phyloP scores from a whole-genome alignment of 345 rosid genomes.

The Bruguiera sexangula region DNA sequence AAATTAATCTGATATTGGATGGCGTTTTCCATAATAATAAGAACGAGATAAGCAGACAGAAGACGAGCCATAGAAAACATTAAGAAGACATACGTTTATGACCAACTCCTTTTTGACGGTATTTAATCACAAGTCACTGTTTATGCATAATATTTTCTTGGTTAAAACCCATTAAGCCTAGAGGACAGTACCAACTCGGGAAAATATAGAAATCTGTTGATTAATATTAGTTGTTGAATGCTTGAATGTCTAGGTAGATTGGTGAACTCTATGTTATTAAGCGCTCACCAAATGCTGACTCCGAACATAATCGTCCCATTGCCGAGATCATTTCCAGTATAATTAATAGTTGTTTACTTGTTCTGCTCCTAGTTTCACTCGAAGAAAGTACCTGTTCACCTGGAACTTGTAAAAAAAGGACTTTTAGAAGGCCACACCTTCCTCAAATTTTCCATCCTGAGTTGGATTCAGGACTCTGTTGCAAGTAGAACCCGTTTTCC shows the following conservation, averaged over 20 bases:
- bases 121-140: too few relatives aligned
- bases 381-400: background rate
- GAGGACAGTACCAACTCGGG: too few relatives aligned
- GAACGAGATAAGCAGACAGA: background rate
- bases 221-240: too few relatives aligned
- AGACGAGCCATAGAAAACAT: background rate
- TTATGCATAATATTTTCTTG: too few relatives aligned
- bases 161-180: too few relatives aligned
- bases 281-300: too few relatives aligned
- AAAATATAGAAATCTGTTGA: too few relatives aligned
- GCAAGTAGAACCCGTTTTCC: background rate
- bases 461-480: background rate
- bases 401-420: background rate
- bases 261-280: too few relatives aligned
- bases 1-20: background rate
- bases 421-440: constrained; percentile 7
- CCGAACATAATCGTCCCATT: too few relatives aligned
- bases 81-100: too few relatives aligned
- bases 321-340: background rate
- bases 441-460: background rate
- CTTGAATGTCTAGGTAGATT: too few relatives aligned
- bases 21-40: background rate
- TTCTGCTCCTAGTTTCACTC: background rate
- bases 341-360: background rate
- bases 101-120: too few relatives aligned